These are phyloP conservation scores for Aspergillus biplanus DNA, from an alignment of 495 filamentous ascomycete species.

Conservation along the genomic window DNA sequence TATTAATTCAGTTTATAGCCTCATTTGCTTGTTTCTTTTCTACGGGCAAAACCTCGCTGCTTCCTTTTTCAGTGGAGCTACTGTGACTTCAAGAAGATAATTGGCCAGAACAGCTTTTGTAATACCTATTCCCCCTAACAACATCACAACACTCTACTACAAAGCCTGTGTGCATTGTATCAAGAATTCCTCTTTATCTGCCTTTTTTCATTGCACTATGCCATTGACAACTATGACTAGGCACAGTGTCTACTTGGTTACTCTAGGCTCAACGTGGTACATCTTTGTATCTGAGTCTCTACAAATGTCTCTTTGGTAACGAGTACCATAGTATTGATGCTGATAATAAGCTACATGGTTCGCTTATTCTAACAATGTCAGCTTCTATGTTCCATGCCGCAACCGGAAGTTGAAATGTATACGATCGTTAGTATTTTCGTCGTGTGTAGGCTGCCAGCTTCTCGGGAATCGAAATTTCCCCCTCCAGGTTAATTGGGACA, in stretches of 20 bases:
- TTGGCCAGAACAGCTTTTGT: no score
- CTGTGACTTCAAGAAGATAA: no score
- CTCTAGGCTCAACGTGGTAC: background rate
- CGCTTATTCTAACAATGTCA: background rate
- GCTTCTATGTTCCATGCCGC: background rate
- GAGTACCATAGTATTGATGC: no score
- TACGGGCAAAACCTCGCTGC: no score
- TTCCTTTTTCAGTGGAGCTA: no score
- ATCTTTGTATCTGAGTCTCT: no score
- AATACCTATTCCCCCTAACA: no score
- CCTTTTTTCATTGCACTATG: background rate
- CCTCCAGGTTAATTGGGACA: background rate
- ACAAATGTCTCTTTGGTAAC: no score
- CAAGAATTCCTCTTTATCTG: background rate
- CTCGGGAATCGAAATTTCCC: background rate
- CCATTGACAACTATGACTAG: background rate
- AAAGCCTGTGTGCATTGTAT: background rate
- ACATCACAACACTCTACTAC: no score
- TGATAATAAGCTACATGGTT: background rate
- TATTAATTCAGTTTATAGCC: no score
- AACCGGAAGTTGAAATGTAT: background rate
- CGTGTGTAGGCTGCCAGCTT: background rate
- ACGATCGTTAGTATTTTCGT: no score
- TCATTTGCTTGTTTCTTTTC: no score
- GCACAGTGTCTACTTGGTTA: background rate